Evolutionary conservation across 2,329 filamentous ascomycete genomes (phyloP), one percentile per base, ranked within the genome.

Genomic region (Cladosporium sp.): DNA sequence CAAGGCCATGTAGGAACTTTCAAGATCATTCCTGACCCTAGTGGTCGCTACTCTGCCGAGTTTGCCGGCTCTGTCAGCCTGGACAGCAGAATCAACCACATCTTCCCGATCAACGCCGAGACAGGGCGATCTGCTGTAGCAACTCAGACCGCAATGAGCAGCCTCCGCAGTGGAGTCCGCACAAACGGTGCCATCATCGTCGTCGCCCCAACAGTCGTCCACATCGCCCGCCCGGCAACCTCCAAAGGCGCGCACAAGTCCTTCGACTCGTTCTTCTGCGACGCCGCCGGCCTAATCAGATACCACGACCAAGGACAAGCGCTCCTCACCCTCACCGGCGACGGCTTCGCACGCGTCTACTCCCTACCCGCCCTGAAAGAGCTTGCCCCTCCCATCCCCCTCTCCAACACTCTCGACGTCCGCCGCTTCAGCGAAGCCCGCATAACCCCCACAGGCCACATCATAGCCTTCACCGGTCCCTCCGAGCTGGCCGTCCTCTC

Each of bases 191-290:
- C 87, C 1, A 71, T 99, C 11, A 78, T 97, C 40, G 89, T 82
- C 51, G 88, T 92, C 68, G 88, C 85, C 1, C 71, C 74, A 37
- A 79, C 79, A 3, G 89, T 90, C 60, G 85, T 84, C n/a, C 83
- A 91, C 50, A 83, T 99, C 43, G 96, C 96, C 75, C 88, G 85
- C 57, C 92, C 93, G 0, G 84, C 89, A 2, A 82, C 81, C 1
- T 78, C 84, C 17, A 97, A 96, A 70, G 93, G 92, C n/a, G 91
- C 92, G 0, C 88, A 90, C 50, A 96, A 93, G 61, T 83, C 84
- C 1, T 97, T 93, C 70, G 90, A 96, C 61, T 84, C 88, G 58
- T 82, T 78, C 53, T 73, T 95, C 36, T 97, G 92, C 65, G 86
- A 95, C 61, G 79, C 88, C 1, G 92, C 93, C 2, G 76, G 79